Base-by-base conservation (phyloP, 306 rosid genomes). In the Corylus avellana region DNA sequence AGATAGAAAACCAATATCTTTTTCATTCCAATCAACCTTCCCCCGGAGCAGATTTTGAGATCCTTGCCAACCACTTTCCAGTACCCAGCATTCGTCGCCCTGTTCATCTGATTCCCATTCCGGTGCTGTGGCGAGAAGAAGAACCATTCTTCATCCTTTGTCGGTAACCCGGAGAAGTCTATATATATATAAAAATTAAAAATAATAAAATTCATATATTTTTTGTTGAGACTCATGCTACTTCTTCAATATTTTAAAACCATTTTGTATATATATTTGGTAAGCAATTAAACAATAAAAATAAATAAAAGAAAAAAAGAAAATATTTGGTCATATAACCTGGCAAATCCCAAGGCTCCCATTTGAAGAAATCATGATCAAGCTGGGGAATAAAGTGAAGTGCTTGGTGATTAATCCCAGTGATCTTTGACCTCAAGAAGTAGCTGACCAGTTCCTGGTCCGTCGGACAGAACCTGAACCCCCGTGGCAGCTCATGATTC, bases 1-100 rank as follows among this genome's bases (percentile, higher is more conserved):
- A 1, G 2, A 1, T 32, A 3, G 2, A 2, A 32, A 32, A 32
- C 2, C 35, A 3, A 1, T 32, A 32, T 1, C 2, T 32, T 32
- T 32, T 3, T 32, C 35, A 90, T 93, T 63, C 99, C 98, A 80
- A 95, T 89, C 91, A 89, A 73, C 71, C 2, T 86, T 0, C 73
- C 22, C 1, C 90, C 91, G 3, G 97, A 91, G 83, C 84, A 93
- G 50, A 95, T 95, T 80, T 13, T 86, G 2, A 97, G 91, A 88
- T 95, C 98, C 80, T 90, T 95, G 2, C 97, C 99, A 0, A 96
- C 93, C 9, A 98, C 97, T 81, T 95, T 95, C 99, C 99, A 95
- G 44, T 89, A 95, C 54, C 99, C 99, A 18, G 81, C 85, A 54
- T 0, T 72, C 7, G 99, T 95, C 49, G 98, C 97, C 81, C 99